Conservation (phyloP, 371 early-diverging fungal species). For the Nematocida homosporus region DNA sequence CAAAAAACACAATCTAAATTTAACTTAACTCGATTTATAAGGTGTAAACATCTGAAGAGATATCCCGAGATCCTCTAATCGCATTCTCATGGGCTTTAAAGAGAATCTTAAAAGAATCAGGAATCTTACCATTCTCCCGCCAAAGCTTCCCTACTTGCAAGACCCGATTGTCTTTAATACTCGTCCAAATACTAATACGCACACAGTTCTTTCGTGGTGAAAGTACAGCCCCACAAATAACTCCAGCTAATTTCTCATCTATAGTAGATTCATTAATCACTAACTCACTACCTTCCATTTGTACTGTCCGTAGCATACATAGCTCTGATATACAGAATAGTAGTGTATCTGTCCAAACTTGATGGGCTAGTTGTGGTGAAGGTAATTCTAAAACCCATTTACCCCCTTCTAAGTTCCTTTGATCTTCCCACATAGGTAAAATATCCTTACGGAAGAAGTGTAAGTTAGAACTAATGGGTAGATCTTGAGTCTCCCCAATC, state of each 20-base stretch:
- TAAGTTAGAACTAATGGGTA: conserved; percentile 73
- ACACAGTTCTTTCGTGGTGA: conserved; percentile 53
- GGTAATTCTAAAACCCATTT: conserved; percentile 80
- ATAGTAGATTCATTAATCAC: conserved; percentile 10
- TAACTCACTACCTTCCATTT: background rate
- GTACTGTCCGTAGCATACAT: background rate
- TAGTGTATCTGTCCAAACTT: conserved; percentile 38
- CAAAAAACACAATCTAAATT: too few species aligned
- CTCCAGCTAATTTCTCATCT: conserved; percentile 7
- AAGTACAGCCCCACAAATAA: conserved; percentile 53
- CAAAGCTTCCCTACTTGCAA: conserved; percentile 43
- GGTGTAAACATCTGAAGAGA: conserved; percentile 28
- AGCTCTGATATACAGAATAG: conserved; percentile 45
- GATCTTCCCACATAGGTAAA: conserved; percentile 97
- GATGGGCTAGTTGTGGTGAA: background rate
- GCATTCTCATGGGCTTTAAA: conserved; percentile 57
- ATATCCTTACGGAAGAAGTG: conserved; percentile 90
- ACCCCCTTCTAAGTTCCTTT: conserved; percentile 85
- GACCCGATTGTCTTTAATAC: conserved; percentile 38
- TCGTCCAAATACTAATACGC: conserved; percentile 51
- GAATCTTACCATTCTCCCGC: conserved; percentile 33
- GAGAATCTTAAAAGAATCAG: conserved; percentile 8
- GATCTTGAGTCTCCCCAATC: conserved; percentile 68
- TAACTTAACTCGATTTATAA: too few species aligned
- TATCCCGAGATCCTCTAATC: conserved; percentile 45